Conservation (phyloP, 139 green algal species). For the Ettlia oleoabundans region DNA sequence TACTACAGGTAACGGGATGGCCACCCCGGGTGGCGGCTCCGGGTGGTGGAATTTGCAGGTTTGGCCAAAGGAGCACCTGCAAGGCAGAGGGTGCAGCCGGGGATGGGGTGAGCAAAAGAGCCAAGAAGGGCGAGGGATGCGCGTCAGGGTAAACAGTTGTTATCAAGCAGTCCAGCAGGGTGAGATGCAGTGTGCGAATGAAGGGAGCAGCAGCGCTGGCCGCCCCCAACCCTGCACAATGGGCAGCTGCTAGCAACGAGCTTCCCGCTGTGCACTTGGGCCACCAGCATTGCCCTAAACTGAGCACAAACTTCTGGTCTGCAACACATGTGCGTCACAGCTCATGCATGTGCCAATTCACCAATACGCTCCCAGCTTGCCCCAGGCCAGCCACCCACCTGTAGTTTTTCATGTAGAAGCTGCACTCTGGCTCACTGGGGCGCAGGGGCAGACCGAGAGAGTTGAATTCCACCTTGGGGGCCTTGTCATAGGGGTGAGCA, state of each 20-base stretch:
- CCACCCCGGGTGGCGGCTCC: conserved; percentile 13
- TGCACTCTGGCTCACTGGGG: conserved; percentile 45
- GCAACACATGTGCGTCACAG: too few relatives aligned
- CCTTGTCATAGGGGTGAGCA: conserved; percentile 49
- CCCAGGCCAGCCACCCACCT: conserved; percentile 12
- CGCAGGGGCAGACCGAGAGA: conserved; percentile 52
- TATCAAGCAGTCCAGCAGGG: background rate
- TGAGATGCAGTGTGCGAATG: background rate
- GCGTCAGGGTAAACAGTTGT: too few relatives aligned
- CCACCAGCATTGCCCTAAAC: too few relatives aligned
- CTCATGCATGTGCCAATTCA: too few relatives aligned
- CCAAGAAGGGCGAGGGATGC: too few relatives aligned
- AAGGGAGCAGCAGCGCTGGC: background rate
- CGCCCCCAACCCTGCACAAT: background rate
- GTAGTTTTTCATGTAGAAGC: conserved; percentile 52
- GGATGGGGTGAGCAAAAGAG: background rate
- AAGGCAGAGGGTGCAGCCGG: background rate
- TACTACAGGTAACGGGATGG: background rate
- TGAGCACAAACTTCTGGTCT: too few relatives aligned
- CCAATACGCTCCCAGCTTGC: background rate
- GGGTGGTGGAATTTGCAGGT: conserved; percentile 56
- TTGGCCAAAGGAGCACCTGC: conserved; percentile 49
- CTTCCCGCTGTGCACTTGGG: too few relatives aligned
- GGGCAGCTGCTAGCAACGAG: background rate
- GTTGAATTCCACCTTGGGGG: conserved; percentile 54